A percentile compares a stretch with the other conserved stretches of the same genome.
These are phyloP conservation scores for Citeromyces matritensis DNA, from an alignment of 805 yeast genomes.

Conservation along the genomic window DNA sequence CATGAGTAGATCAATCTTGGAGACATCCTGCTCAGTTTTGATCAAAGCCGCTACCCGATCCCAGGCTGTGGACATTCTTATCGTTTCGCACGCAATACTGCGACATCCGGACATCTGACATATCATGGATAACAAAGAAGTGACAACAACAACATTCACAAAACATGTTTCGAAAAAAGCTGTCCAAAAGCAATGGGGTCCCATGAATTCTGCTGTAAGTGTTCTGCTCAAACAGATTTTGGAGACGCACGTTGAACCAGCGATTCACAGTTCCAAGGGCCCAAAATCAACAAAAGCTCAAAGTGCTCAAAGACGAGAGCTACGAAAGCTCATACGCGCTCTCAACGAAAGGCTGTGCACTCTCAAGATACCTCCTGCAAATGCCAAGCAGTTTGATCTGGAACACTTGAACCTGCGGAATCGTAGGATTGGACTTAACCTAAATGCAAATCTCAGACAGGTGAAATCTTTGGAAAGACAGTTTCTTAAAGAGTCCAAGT, in stretches of 20 bases:
- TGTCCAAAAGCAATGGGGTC: slow-evolving; percentile 1
- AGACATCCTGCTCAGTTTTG: slow-evolving; percentile 26
- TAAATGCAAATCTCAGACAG: slow-evolving; percentile 1
- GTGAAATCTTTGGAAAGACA: not conserved
- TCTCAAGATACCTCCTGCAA: slow-evolving; percentile 1
- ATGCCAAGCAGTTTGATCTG: slow-evolving; percentile 1
- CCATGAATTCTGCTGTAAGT: not conserved
- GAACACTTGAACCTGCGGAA: slow-evolving; percentile 1
- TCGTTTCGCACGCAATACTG: too few species aligned
- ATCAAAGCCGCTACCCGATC: slow-evolving; percentile 1
- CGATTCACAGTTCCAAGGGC: not conserved
- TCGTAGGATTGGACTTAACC: not conserved
- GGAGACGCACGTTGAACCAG: slow-evolving; percentile 1
- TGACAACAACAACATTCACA: slow-evolving; percentile 1
- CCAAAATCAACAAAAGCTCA: not conserved
- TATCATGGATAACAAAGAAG: not conserved
- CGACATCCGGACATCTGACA: too few species aligned
- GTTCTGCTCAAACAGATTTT: not conserved
- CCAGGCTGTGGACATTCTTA: too few species aligned
- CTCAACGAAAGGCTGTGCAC: not conserved
- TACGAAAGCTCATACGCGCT: not conserved
- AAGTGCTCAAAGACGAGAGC: not conserved
- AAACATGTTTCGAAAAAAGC: not conserved
- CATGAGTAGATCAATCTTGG: slow-evolving; percentile 32
- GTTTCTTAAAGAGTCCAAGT: not conserved